These are phyloP conservation scores for Penicillium sp. DNA, from an alignment of 2,329 filamentous ascomycete species.

Conservation along the genomic window DNA sequence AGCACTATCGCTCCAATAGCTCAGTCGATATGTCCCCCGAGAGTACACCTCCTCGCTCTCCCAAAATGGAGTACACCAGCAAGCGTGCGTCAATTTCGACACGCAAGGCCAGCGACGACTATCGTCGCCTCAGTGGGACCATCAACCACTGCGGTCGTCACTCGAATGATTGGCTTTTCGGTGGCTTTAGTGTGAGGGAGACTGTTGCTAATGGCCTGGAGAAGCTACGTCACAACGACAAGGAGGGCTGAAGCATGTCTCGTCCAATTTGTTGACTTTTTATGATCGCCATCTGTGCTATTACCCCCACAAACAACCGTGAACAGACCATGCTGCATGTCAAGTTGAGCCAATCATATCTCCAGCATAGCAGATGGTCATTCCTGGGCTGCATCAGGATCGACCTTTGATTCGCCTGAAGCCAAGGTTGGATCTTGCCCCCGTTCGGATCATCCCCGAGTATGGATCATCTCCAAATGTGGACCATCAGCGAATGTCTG, in stretches of 20 bases:
- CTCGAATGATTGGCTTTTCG: slow-evolving; percentile 53
- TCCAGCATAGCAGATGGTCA: background rate
- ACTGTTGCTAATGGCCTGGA: slow-evolving; percentile 44
- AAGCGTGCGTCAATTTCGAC: slow-evolving; percentile 22
- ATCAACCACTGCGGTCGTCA: slow-evolving; percentile 49
- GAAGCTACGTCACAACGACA: slow-evolving; percentile 30
- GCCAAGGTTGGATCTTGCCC: background rate
- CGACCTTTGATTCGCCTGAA: slow-evolving; percentile 1
- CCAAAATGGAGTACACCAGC: slow-evolving; percentile 13
- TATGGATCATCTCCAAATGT: too few relatives aligned
- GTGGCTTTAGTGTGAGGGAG: slow-evolving; percentile 48
- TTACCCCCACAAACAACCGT: background rate
- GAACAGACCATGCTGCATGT: background rate
- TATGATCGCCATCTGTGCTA: background rate
- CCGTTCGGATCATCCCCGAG: background rate
- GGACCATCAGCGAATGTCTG: background rate
- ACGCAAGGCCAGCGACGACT: slow-evolving; percentile 31
- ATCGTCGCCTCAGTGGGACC: slow-evolving; percentile 41
- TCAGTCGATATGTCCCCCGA: slow-evolving; percentile 21
- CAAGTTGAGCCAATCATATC: background rate
- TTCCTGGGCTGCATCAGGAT: background rate
- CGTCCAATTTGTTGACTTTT: background rate
- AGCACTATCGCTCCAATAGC: slow-evolving; percentile 16
- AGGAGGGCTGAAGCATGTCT: slow-evolving; percentile 23
- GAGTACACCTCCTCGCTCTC: slow-evolving; percentile 15